phyloP scores from a whole-genome alignment of 495 filamentous ascomycete species.

The Penicillium verhagenii region DNA sequence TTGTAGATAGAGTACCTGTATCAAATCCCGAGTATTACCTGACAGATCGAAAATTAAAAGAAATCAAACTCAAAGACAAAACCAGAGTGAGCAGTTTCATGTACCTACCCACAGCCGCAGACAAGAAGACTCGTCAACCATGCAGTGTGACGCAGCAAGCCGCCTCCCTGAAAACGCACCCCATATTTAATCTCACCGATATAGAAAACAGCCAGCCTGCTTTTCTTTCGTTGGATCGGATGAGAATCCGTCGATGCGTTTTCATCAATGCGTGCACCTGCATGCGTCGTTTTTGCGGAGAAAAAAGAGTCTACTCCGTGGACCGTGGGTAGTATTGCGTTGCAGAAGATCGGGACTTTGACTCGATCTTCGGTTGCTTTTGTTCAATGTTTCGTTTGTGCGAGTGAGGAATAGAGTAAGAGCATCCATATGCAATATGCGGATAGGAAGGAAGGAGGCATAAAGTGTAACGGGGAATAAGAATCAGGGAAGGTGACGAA shows the following conservation, averaged over 20 bases:
- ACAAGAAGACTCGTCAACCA: constrained; percentile 11
- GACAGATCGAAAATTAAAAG: too few relatives aligned
- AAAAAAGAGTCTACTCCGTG: too few relatives aligned
- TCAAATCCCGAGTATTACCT: too few relatives aligned
- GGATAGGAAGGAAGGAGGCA: not conserved
- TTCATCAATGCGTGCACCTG: constrained; percentile 1
- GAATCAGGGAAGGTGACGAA: not conserved
- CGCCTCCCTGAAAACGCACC: constrained; percentile 8
- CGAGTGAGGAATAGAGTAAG: not conserved
- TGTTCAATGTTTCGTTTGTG: not conserved
- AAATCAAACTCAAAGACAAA: not conserved
- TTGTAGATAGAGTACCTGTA: too few relatives aligned
- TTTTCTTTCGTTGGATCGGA: constrained; percentile 13
- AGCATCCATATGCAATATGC: not conserved
- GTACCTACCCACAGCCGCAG: not conserved
- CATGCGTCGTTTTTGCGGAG: constrained; percentile 1
- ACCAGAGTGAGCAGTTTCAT: too few relatives aligned
- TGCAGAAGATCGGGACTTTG: not conserved
- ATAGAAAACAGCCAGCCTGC: constrained; percentile 15
- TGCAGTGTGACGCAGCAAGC: constrained; percentile 17
- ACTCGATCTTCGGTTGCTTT: not conserved
- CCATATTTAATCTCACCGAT: constrained; percentile 8
- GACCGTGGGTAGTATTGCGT: constrained; percentile 3
- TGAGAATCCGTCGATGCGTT: not conserved
- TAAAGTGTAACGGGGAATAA: not conserved